A percentile compares a stretch with the other conserved stretches of the same genome.
Conservation (phyloP, 352 stramenopile genomes). For the Phytophthora macrochlamydospora region DNA sequence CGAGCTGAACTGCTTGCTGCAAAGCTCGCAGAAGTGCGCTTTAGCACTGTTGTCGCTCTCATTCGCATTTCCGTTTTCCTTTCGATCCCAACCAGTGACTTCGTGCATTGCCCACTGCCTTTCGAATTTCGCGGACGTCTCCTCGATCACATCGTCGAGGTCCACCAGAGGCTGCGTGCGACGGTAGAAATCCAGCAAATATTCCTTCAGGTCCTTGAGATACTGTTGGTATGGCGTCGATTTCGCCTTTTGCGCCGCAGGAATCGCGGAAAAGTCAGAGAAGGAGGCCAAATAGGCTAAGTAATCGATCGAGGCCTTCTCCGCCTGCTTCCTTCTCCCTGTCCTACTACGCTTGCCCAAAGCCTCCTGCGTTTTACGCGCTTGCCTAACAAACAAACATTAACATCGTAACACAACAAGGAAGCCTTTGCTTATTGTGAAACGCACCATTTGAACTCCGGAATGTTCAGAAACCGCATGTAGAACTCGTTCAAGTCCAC, state of each 20-base stretch:
- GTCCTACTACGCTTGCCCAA: constrained; percentile 21
- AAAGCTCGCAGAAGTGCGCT: constrained; percentile 62
- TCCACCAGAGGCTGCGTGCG: constrained; percentile 89
- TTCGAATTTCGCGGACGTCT: constrained; percentile 83
- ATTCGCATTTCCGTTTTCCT: constrained; percentile 1
- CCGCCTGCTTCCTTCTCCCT: constrained; percentile 19
- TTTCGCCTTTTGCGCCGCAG: constrained; percentile 57
- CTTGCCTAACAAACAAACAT: constrained; percentile 25
- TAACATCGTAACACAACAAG: no score
- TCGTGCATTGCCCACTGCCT: constrained; percentile 78
- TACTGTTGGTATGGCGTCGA: constrained; percentile 71
- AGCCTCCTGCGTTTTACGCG: constrained; percentile 31
- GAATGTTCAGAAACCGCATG: constrained; percentile 76
- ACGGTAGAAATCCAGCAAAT: constrained; percentile 88
- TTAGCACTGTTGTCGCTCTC: constrained; percentile 10
- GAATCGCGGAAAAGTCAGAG: constrained; percentile 68
- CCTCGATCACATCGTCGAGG: constrained; percentile 83
- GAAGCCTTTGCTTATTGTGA: no score
- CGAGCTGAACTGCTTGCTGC: constrained; percentile 78
- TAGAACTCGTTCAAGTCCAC: constrained; percentile 91
- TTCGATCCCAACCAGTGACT: constrained; percentile 59
- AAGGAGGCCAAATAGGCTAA: constrained; percentile 74
- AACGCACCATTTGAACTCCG: constrained; percentile 53
- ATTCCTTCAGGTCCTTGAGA: constrained; percentile 74
- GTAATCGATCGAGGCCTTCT: constrained; percentile 57